Percentiles rank a stretch among this genome's conserved stretches.
These are phyloP conservation scores for Ceratocystis harringtonii DNA, from an alignment of 2,329 filamentous ascomycete genomes.

Conservation along the genomic window DNA sequence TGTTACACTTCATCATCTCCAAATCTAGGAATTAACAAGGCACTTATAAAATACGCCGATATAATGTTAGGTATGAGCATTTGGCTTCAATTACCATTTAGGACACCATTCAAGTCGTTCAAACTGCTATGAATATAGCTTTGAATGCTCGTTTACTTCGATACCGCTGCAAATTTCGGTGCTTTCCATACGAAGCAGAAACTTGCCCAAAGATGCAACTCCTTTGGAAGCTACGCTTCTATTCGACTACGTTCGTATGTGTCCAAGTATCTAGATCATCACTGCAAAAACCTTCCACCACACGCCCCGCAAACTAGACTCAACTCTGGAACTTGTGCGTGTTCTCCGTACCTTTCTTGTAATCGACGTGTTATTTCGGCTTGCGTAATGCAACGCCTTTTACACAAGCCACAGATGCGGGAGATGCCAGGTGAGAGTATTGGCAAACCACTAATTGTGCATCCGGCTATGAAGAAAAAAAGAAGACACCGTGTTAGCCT, in stretches of 20 bases:
- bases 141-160: too few relatives aligned
- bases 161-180: too few relatives aligned
- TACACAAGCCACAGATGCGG: constrained; percentile 40
- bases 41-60: not conserved
- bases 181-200: too few relatives aligned
- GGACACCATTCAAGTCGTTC: too few relatives aligned
- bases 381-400: constrained; percentile 18
- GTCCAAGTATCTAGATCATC: not conserved
- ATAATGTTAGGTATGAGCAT: not conserved
- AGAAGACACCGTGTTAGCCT: not conserved
- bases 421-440: constrained; percentile 40
- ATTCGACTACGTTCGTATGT: too few relatives aligned
- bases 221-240: too few relatives aligned
- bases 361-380: constrained; percentile 7
- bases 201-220: too few relatives aligned
- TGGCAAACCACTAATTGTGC: constrained; percentile 38
- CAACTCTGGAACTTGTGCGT: constrained; percentile 1
- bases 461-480: constrained; percentile 29
- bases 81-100: too few relatives aligned
- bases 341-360: constrained; percentile 2
- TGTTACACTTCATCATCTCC: not conserved
- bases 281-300: constrained; percentile 12
- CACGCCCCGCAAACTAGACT: constrained; percentile 12
- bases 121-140: too few relatives aligned
- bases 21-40: not conserved